A percentile compares a stretch with the other conserved stretches of the same genome.
Evolutionary conservation across 805 yeast genomes (phyloP).

Genomic region (Candida maris): DNA sequence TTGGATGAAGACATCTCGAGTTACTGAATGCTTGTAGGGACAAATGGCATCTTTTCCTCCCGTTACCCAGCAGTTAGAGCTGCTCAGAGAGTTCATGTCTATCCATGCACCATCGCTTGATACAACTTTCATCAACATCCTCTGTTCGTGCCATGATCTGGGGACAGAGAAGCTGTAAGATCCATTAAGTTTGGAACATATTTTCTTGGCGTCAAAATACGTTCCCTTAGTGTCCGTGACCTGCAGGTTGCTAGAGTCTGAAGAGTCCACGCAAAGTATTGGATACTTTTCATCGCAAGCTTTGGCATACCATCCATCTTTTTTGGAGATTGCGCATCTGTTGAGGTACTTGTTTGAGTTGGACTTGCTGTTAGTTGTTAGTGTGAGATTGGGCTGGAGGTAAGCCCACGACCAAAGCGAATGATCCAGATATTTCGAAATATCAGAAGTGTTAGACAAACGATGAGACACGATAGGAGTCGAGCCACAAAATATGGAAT

Average conservation of each 20-base stretch:
- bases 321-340: conserved; percentile 39
- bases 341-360: conserved; percentile 21
- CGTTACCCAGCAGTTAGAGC: conserved; percentile 74
- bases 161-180: conserved; percentile 44
- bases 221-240: conserved; percentile 31
- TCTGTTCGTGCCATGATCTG: conserved; percentile 44
- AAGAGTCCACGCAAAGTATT: conserved; percentile 52
- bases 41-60: conserved; percentile 79
- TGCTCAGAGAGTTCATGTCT: conserved; percentile 73
- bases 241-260: conserved; percentile 41
- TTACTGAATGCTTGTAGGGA: conserved; percentile 63
- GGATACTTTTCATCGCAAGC: conserved; percentile 57
- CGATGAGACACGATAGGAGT: conserved; percentile 58
- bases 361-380: conserved; percentile 2
- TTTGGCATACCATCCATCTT: conserved; percentile 59
- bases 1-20: conserved; percentile 53
- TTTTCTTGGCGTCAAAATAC: conserved; percentile 44
- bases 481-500: conserved; percentile 53
- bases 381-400: conserved; percentile 42
- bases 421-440: conserved; percentile 31
- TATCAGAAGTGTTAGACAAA: conserved; percentile 22
- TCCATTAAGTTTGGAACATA: conserved; percentile 27
- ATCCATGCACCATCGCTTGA: conserved; percentile 57
- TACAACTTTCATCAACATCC: conserved; percentile 20
- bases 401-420: conserved; percentile 76